Percentiles rank a stretch among this genome's conserved stretches.
Evolutionary conservation across 2,329 filamentous ascomycete genomes (phyloP).

Genomic region (Aotearoamyces nothofagi): DNA sequence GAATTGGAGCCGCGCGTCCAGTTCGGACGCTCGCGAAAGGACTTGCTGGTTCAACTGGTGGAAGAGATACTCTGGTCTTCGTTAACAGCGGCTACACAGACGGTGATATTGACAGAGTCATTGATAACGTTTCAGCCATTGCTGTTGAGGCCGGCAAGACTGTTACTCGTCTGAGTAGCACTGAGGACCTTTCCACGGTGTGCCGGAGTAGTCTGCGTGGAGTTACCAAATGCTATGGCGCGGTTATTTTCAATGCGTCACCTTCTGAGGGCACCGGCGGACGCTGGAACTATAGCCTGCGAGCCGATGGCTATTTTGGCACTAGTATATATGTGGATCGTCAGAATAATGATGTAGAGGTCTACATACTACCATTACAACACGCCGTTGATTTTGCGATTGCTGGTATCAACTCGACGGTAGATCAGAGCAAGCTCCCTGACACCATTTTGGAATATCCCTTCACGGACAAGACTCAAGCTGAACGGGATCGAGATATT

Average conservation of each 20-base stretch:
- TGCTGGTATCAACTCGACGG: constrained; percentile 18
- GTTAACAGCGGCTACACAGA: constrained; percentile 58
- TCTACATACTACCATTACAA: neutral
- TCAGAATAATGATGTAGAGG: constrained; percentile 40
- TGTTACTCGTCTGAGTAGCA: constrained; percentile 35
- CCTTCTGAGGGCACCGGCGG: constrained; percentile 51
- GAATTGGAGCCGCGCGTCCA: constrained; percentile 46
- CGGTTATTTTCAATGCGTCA: constrained; percentile 60
- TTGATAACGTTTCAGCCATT: constrained; percentile 43
- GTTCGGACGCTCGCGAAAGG: constrained; percentile 52
- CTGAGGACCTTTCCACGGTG: constrained; percentile 40
- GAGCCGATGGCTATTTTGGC: constrained; percentile 59
- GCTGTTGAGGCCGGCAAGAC: constrained; percentile 39
- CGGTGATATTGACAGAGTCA: constrained; percentile 58
- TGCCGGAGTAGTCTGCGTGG: constrained; percentile 53
- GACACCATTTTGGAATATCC: constrained; percentile 49
- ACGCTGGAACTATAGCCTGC: constrained; percentile 76
- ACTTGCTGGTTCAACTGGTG: constrained; percentile 37
- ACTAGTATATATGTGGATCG: constrained; percentile 45
- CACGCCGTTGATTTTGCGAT: constrained; percentile 7
- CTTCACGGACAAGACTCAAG: constrained; percentile 56
- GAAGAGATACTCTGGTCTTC: constrained; percentile 58
- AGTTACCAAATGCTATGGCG: constrained; percentile 57
- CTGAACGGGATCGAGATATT: constrained; percentile 51
- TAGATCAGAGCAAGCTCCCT: constrained; percentile 24